phyloP scores from a whole-genome alignment of 371 early-diverging fungal genomes.

The Paraphysoderma sedebokerense region DNA sequence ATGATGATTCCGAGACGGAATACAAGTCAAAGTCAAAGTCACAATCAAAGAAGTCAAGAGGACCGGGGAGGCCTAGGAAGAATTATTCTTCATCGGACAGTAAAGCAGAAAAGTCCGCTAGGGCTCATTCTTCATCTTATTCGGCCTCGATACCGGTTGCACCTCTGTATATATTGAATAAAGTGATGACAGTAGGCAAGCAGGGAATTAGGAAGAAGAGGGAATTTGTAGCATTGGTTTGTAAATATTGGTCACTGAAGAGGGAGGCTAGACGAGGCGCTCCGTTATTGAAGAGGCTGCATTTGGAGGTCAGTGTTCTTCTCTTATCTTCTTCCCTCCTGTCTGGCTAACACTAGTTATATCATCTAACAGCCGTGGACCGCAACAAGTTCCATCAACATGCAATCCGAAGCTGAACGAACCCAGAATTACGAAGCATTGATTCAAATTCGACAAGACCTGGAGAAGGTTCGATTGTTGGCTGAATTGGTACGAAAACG shows the following conservation, averaged over 20 bases:
- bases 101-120: not conserved
- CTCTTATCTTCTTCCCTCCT: not conserved
- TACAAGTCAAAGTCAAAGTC: not conserved
- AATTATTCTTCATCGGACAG: not conserved
- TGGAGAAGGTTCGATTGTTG: slow-evolving; percentile 72
- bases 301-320: slow-evolving; percentile 50
- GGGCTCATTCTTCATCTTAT: slow-evolving; percentile 39
- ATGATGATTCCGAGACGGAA: not conserved
- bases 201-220: slow-evolving; percentile 25
- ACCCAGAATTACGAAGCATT: slow-evolving; percentile 14
- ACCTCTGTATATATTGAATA: slow-evolving; percentile 42
- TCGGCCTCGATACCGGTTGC: slow-evolving; percentile 42
- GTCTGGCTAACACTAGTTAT: not conserved
- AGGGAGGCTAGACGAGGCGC: slow-evolving; percentile 72
- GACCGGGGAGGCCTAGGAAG: not conserved
- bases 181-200: slow-evolving; percentile 34
- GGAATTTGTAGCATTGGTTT: slow-evolving; percentile 40
- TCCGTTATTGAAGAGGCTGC: slow-evolving; percentile 82
- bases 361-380: slow-evolving; percentile 64
- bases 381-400: slow-evolving; percentile 15
- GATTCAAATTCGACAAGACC: slow-evolving; percentile 48
- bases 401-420: not conserved
- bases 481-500: slow-evolving; percentile 72
- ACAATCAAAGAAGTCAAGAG: not conserved
- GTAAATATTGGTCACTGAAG: slow-evolving; percentile 88